phyloP scores from a whole-genome alignment of 1,139 yeast genomes.

The Pichia sp. region DNA sequence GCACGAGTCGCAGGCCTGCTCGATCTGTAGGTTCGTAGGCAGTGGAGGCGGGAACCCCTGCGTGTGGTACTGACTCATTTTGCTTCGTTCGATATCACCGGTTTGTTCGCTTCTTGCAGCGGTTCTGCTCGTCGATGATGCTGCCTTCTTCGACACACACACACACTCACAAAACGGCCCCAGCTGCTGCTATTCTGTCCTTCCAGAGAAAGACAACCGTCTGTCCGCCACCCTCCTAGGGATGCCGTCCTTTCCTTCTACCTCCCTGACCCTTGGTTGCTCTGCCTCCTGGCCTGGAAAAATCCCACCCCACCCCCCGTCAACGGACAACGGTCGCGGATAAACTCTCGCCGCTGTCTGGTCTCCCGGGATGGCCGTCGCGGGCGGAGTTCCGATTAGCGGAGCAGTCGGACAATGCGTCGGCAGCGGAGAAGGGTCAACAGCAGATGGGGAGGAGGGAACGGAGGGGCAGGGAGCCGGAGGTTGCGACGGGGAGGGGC shows the following conservation, averaged over 20 bases:
- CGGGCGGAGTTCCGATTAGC: neutral
- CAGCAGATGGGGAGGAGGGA: neutral
- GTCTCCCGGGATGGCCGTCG: neutral
- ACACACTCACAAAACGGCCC: too few relatives aligned
- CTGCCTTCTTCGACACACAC: too few relatives aligned
- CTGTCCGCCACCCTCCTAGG: too few relatives aligned
- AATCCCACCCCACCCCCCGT: neutral
- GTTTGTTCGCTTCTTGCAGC: too few relatives aligned
- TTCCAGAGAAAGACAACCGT: too few relatives aligned
- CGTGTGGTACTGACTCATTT: neutral
- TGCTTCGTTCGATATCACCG: neutral
- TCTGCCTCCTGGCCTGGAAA: neutral
- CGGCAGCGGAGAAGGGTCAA: neutral
- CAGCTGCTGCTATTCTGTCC: too few relatives aligned
- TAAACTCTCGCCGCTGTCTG: neutral
- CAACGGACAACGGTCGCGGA: neutral
- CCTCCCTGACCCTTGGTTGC: neutral
- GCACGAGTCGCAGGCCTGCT: conserved; percentile 51
- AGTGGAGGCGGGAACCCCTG: conserved; percentile 3
- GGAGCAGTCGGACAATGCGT: neutral
- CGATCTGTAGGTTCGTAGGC: conserved; percentile 22
- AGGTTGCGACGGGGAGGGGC: too few relatives aligned
- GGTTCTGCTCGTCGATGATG: too few relatives aligned
- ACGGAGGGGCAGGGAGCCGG: too few relatives aligned
- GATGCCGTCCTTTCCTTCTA: too few relatives aligned